Evolutionary conservation across 1,139 yeast genomes (phyloP).

Genomic region (Geotrichum citri-aurantii): DNA sequence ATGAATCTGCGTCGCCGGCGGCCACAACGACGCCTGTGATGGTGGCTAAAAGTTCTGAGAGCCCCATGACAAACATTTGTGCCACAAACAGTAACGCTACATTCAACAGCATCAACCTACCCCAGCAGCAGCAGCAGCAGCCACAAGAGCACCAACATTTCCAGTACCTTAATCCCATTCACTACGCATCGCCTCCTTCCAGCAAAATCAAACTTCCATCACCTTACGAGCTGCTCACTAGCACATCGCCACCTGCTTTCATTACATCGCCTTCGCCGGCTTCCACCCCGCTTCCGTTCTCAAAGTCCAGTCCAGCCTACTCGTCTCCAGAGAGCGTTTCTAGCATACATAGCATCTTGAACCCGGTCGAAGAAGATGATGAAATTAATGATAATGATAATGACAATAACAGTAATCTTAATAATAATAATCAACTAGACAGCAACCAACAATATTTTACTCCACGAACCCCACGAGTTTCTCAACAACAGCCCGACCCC

Average conservation of each 20-base stretch:
- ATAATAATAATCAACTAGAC: neutral
- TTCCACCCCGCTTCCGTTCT: neutral
- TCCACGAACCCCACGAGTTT: neutral
- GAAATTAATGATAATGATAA: too few species aligned
- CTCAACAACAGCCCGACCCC: neutral
- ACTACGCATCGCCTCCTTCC: neutral
- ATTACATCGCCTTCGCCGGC: neutral
- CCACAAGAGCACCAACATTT: constrained; percentile 6
- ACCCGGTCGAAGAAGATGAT: neutral
- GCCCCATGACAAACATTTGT: too few species aligned
- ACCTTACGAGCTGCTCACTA: neutral
- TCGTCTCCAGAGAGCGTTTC: neutral
- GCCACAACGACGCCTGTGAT: neutral
- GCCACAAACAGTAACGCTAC: too few species aligned
- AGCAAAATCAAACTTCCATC: neutral
- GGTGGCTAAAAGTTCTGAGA: neutral
- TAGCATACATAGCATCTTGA: neutral
- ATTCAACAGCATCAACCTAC: neutral
- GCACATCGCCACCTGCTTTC: neutral
- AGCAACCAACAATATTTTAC: neutral
- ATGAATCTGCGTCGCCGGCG: neutral
- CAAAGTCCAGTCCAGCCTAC: neutral
- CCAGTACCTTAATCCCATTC: neutral
- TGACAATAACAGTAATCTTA: too few species aligned
- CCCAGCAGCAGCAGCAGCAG: neutral